Evolutionary conservation across 306 rosid genomes (phyloP).

Genomic region (Begonia peltatifolia): DNA sequence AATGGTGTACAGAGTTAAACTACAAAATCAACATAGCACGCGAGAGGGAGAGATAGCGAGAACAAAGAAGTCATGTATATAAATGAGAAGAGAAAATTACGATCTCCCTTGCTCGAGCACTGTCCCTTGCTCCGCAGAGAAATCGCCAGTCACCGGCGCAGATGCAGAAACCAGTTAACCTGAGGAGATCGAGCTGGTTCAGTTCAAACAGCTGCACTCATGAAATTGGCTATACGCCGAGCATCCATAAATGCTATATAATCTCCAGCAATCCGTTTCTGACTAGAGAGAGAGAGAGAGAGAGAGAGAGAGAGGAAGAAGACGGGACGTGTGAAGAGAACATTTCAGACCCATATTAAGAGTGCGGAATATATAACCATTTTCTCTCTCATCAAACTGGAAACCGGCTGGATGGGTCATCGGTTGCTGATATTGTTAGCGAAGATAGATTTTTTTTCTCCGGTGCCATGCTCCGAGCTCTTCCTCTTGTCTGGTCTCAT

Average conservation of each 20-base stretch:
- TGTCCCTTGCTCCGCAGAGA: background rate
- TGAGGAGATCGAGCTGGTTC: background rate
- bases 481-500: conserved; percentile 17
- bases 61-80: background rate
- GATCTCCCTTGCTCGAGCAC: background rate
- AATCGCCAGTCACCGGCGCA: conserved; percentile 21
- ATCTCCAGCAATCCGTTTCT: conserved; percentile 25
- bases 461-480: background rate
- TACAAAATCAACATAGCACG: conserved; percentile 1
- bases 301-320: conserved; percentile 7
- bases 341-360: conserved; percentile 33
- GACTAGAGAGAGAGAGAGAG: conserved; percentile 10
- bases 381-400: conserved; percentile 23
- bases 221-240: background rate
- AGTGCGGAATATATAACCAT: conserved; percentile 44
- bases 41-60: conserved; percentile 11
- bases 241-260: conserved; percentile 15
- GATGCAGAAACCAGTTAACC: background rate
- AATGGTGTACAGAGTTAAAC: background rate
- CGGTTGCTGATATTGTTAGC: conserved; percentile 27
- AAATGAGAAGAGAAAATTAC: background rate
- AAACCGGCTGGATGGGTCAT: conserved; percentile 44
- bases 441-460: conserved; percentile 12
- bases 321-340: conserved; percentile 39
- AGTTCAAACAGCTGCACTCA: conserved; percentile 1